Base-by-base conservation (phyloP, 2,329 filamentous ascomycete species). In the Alternaria conjuncta region DNA sequence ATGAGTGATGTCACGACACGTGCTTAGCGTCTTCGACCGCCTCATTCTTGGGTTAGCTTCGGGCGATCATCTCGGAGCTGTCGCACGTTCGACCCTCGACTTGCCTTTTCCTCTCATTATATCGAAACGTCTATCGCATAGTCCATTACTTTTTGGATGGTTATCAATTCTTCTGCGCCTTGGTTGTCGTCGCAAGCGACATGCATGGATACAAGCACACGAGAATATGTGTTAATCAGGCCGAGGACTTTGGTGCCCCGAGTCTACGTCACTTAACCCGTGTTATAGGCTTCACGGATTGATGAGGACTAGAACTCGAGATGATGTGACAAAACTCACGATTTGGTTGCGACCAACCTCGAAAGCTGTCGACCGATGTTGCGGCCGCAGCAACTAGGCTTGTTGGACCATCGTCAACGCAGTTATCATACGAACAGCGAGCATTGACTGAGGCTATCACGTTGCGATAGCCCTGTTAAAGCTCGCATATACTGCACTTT, bases 111-210 rank as follows among this genome's bases (percentile, higher is more conserved):
- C 25, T 26, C 23, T 25, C 2, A 36, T 36, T 36, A 9, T 36
- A 36, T 36, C 32, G 32, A n/a, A 36, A n/a, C 32, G 32, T 15
- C 32, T 1, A 5, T 36, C 32, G 32, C 32, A 36, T 8, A 36
- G 0, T n/a, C 32, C 1, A 0, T 36, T 15, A 15, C 4, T 1
- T 15, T 1, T 36, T 8, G n/a, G 15, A 36, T n/a, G 2, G 4
- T 0, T 36, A 36, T 36, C 15, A 0, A 0, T n/a, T 9, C 8
- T 2, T 36, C 32, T 36, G 15, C 32, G 15, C 32, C 32, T 36
- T 15, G n/a, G 0, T n/a, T 36, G 15, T 36, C 32, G 32, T 36
- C 32, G 32, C 32, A 36, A 3, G 32, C 15, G 32, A 36, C 32
- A 36, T 36, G 32, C n/a, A 0, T n/a, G 7, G 32, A 36, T 0